Evolutionary conservation across 2,329 filamentous ascomycete genomes (phyloP), one percentile per base, ranked within the genome.

Genomic region (Fusarium stilboides): DNA sequence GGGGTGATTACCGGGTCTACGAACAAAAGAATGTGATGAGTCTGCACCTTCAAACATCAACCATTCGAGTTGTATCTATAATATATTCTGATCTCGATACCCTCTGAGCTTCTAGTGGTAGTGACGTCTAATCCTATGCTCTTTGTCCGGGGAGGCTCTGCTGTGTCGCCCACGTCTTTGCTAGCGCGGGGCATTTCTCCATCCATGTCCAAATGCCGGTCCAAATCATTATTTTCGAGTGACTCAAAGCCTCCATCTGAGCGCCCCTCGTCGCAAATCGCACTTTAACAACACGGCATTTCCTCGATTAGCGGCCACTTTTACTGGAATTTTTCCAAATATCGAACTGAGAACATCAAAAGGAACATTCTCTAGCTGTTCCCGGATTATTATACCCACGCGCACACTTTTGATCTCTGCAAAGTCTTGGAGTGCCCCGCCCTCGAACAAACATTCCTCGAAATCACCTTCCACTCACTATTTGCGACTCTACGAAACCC

Each of bases 181-280:
- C 68, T 79, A 79, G 77, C 76, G 77, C 77, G 77, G 77, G 78
- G 77, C 77, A 78, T 57, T 69, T 70, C 65, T 68, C 67, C 69
- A 70, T 72, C 47, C 60, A 67, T 67, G 69, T 72, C 47, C 28
- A 31, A 62, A 69, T 73, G 52, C 71, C 55, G 52, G 53, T 45
- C 57, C 66, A 64, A 68, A 66, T 64, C 64, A 75, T 71, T 70
- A 65, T 71, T 76, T 76, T 73, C 62, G 63, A 72, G 75, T 80
- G 77, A 80, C 77, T 80, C 78, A 80, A 74, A 72, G 57, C 63
- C 59, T 64, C 63, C 43, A 59, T 60, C 40, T 28, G 60, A 61
- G 51, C 57, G 51, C 55, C 65, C 45, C 47, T 36, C 53, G 42
- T 51, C 46, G 19, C 62, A 63, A 68, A 63, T 53, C 19, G 40